Conservation (phyloP, 306 rosid species). For the Quercus ilex region DNA sequence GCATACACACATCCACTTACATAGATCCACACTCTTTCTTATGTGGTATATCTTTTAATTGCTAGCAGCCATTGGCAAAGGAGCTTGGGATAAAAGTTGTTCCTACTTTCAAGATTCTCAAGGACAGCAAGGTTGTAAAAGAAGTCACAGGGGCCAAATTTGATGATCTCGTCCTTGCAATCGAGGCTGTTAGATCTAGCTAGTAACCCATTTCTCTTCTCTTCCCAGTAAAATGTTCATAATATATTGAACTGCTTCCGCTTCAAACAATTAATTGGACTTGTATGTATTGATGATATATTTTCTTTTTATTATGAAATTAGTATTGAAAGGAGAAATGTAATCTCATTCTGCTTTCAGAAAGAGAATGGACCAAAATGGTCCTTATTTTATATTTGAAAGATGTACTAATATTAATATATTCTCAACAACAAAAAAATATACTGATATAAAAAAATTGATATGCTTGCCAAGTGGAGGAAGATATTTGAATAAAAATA, state of each 20-base stretch:
- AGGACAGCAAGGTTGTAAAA: constrained; percentile 71
- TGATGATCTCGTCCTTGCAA: constrained; percentile 80
- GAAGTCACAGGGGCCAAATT: constrained; percentile 91
- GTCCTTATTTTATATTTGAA: background rate
- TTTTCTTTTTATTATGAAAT: background rate
- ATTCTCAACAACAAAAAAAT: background rate
- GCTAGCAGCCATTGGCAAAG: constrained; percentile 82
- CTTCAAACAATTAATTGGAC: constrained; percentile 11
- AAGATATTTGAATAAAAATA: no score
- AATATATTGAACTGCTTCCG: background rate
- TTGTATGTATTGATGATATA: constrained; percentile 18
- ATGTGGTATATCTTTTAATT: constrained; percentile 23
- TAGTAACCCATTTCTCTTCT: constrained; percentile 18
- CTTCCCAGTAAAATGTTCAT: constrained; percentile 14
- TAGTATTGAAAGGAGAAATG: background rate
- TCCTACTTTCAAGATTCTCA: constrained; percentile 92
- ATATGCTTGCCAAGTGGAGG: no score
- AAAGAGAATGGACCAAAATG: background rate
- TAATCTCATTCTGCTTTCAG: background rate
- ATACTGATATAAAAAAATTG: background rate
- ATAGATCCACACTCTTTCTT: background rate
- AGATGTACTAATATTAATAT: background rate
- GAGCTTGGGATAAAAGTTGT: constrained; percentile 96
- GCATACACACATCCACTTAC: background rate
- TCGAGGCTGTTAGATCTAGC: constrained; percentile 66